Evolutionary conservation across 768 basidiomycete genomes (phyloP).

Genomic region (Trametes villosa): DNA sequence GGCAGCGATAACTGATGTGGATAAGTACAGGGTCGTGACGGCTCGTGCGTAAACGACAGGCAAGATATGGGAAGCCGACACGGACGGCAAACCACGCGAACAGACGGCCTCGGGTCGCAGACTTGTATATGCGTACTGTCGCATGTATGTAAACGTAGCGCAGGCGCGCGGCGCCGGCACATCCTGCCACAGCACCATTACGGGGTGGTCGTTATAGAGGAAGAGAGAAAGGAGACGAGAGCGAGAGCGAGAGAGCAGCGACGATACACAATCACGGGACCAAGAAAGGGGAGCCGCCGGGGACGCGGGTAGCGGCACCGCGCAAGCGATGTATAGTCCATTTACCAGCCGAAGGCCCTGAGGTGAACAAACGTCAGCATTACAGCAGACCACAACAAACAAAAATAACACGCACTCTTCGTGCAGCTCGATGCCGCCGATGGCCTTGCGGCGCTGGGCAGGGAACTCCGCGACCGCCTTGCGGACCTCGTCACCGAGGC

Average conservation of each 20-base stretch:
- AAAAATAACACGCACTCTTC: constrained; percentile 41
- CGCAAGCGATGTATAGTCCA: neutral
- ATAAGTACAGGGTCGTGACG: constrained; percentile 1
- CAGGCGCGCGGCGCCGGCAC: neutral
- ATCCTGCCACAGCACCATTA: neutral
- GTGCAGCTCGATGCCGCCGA: constrained; percentile 47
- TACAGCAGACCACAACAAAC: neutral
- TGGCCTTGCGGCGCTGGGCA: constrained; percentile 35
- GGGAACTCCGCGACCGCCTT: constrained; percentile 42
- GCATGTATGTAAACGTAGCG: neutral
- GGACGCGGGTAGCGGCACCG: neutral
- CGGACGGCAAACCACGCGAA: neutral
- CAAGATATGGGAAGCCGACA: too few relatives aligned
- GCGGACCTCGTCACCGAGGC: constrained; percentile 43
- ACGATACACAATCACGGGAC: too few relatives aligned
- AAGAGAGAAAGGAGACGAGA: too few relatives aligned
- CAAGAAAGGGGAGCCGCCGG: too few relatives aligned
- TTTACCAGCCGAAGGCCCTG: constrained; percentile 27
- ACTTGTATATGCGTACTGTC: constrained; percentile 36
- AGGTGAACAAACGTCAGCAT: constrained; percentile 8
- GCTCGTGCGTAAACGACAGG: neutral
- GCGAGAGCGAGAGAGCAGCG: neutral
- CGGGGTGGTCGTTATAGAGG: neutral
- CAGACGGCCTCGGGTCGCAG: constrained; percentile 1
- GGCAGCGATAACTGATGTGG: neutral